Base-by-base conservation (phyloP, 2,329 filamentous ascomycete genomes). In the Sarocladiaceae sp. region DNA sequence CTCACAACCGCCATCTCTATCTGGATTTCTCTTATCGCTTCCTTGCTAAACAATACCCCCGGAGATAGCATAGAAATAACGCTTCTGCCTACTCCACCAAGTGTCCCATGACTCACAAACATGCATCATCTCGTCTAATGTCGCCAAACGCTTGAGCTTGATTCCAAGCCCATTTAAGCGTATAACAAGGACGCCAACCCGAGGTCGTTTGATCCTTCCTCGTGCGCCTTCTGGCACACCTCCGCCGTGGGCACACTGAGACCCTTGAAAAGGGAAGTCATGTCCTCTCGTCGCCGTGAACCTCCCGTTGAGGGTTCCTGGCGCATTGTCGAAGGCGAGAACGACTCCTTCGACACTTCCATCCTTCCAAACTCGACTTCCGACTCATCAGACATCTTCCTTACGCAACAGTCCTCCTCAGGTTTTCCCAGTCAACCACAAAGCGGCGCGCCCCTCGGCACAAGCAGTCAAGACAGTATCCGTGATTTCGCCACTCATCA, bases 261-360 rank as follows among this genome's bases (percentile, higher is more conserved):
- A 33, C 32, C 32, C 19, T 11, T 18, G 3, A 10, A 24, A 29
- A 6, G 6, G n/a, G 15, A 29, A 18, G 23, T 18, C 37, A 45
- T 45, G 43, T 34, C 32, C 13, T 39, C 43, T 4, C 43, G 43
- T 16, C 43, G 43, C 9, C 43, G 43, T 13, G 43, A 37, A 18
- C 43, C 33, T 7, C 43, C 10, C 6, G 26, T 45, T 19, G 43
- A 45, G 23, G 43, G 31, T n/a, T 80, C 76, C 16, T 80, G 76
- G 76, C 76, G 76, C 52, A 68, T 80, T 62, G 74, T 80, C 11
- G 76, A 80, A 47, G 74, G 72, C 54, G 76, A 79, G 45, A 71
- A 79, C 56, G 76, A 80, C 54, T 78, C 74, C 54, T 80, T 80
- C 55, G 76, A 78, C 51, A 77, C 74, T 5, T 70, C 70, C 9